A percentile compares a stretch with the other conserved stretches of the same genome.
Conservation (phyloP, 139 green algal species). For the Raphidocelis subcapitata region DNA sequence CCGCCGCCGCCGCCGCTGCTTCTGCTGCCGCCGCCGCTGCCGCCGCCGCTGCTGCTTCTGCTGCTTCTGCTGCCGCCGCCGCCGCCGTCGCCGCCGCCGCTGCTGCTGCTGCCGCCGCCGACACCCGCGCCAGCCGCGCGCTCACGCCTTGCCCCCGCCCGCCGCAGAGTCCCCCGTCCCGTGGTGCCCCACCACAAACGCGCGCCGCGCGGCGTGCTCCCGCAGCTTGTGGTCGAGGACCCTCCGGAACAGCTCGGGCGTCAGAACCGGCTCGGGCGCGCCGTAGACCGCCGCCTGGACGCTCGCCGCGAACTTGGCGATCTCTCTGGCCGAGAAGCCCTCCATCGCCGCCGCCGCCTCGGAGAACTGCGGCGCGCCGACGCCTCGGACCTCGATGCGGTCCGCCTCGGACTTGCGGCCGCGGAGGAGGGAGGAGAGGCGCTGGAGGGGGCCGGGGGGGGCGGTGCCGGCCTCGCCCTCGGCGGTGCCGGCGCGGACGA, state of each 20-base stretch:
- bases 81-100: too few species aligned
- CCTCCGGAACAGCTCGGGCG: conserved; percentile 58
- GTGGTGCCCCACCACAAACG: conserved; percentile 55
- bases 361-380: conserved; percentile 51
- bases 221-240: conserved; percentile 64
- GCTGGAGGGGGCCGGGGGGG: conserved; percentile 7
- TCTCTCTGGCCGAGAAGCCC: conserved; percentile 91
- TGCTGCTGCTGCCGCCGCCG: background rate
- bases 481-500: conserved; percentile 33
- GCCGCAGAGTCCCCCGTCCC: conserved; percentile 40
- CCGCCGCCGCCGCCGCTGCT: too few species aligned
- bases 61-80: too few species aligned
- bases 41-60: too few species aligned
- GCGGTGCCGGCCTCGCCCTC: conserved; percentile 57
- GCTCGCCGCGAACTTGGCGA: conserved; percentile 94
- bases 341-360: conserved; percentile 73
- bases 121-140: background rate
- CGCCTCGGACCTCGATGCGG: conserved; percentile 47
- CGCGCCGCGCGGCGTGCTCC: conserved; percentile 58
- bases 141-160: background rate
- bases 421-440: conserved; percentile 28
- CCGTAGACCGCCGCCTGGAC: conserved; percentile 92
- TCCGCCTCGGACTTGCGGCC: conserved; percentile 56
- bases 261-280: conserved; percentile 65
- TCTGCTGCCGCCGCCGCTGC: too few species aligned